These are phyloP conservation scores for Penicillium egyptiacum DNA, from an alignment of 495 filamentous ascomycete species.

Conservation along the genomic window DNA sequence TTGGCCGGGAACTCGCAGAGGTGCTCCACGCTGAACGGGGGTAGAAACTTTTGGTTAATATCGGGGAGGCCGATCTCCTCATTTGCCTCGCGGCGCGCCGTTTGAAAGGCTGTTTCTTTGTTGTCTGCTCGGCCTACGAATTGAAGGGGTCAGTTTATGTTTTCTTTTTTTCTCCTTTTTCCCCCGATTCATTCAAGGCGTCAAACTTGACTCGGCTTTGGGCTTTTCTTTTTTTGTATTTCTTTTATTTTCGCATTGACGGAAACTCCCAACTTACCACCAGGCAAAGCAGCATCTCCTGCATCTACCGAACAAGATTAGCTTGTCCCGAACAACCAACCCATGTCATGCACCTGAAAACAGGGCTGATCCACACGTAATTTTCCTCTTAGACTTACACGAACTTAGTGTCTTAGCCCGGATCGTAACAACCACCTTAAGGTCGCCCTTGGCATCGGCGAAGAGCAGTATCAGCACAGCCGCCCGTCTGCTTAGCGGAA, in stretches of 20 bases:
- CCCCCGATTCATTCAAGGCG: not conserved
- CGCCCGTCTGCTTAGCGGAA: conserved; percentile 71
- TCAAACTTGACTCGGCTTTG: not conserved
- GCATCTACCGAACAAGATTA: conserved; percentile 36
- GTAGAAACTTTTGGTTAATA: conserved; percentile 59
- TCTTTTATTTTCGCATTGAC: not conserved
- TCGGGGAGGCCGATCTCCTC: conserved; percentile 88
- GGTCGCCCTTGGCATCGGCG: conserved; percentile 71
- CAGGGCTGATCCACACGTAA: not conserved
- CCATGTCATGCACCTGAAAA: conserved; percentile 21
- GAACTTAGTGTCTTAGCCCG: conserved; percentile 70
- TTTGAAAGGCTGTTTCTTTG: conserved; percentile 61
- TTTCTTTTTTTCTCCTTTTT: conserved; percentile 4
- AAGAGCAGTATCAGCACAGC: conserved; percentile 85
- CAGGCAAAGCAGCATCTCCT: conserved; percentile 86
- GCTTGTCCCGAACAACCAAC: conserved; percentile 3
- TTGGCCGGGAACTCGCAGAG: conserved; percentile 79
- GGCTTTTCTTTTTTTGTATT: not conserved
- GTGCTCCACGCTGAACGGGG: conserved; percentile 76
- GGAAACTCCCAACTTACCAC: conserved; percentile 58
- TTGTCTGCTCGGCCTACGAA: conserved; percentile 52
- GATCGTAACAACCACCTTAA: conserved; percentile 84
- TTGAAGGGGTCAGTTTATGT: not conserved
- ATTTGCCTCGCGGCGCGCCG: conserved; percentile 81
- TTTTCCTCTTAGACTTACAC: conserved; percentile 37